A percentile compares a stretch with the other conserved stretches of the same genome.
phyloP scores from a whole-genome alignment of 805 yeast species.

The Naumovozyma baii region DNA sequence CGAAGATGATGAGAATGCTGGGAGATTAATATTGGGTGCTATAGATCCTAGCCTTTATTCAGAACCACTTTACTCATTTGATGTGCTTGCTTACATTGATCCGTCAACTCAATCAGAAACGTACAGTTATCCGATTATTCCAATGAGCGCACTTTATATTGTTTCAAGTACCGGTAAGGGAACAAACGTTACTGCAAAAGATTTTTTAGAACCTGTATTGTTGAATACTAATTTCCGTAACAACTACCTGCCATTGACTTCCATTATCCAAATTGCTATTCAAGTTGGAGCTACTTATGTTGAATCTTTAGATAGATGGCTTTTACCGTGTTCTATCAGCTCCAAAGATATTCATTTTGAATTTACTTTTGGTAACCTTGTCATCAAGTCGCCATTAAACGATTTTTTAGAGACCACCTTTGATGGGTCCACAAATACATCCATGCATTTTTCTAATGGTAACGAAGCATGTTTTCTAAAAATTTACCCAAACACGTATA shows the following conservation, averaged over 20 bases:
- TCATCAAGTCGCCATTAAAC: conserved; percentile 41
- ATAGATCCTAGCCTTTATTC: conserved; percentile 39
- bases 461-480: conserved; percentile 47
- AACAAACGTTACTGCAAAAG: conserved; percentile 29
- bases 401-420: conserved; percentile 37
- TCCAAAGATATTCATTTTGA: conserved; percentile 41
- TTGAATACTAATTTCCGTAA: conserved; percentile 46
- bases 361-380: conserved; percentile 44
- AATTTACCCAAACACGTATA: conserved; percentile 37
- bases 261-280: conserved; percentile 52
- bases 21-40: conserved; percentile 46
- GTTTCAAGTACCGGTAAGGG: conserved; percentile 34
- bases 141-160: conserved; percentile 38
- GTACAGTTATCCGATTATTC: conserved; percentile 37
- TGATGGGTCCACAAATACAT: conserved; percentile 23
- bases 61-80: conserved; percentile 42
- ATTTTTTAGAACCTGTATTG: conserved; percentile 42
- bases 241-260: conserved; percentile 45
- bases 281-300: conserved; percentile 61
- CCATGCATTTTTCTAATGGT: conserved; percentile 44
- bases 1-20: too few relatives aligned
- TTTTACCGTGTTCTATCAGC: conserved; percentile 50
- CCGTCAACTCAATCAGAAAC: conserved; percentile 12
- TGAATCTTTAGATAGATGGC: conserved; percentile 41
- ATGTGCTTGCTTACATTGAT: conserved; percentile 37